These are phyloP conservation scores for Hemileccinum impolitum DNA, from an alignment of 768 basidiomycete species.

Conservation along the genomic window DNA sequence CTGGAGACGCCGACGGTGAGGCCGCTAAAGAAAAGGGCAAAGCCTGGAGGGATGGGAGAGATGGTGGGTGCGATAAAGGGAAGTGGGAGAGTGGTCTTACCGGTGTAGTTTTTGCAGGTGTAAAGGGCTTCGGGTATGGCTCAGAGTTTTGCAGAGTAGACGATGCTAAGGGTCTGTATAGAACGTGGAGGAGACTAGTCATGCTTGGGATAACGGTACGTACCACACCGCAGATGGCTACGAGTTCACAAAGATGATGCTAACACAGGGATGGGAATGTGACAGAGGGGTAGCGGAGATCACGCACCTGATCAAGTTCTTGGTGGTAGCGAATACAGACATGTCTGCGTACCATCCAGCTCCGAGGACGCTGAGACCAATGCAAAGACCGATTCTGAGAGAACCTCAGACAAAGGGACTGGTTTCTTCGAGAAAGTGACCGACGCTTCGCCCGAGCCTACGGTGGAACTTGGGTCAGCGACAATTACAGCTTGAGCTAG, in stretches of 20 bases:
- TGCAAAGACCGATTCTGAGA: slow-evolving; percentile 87
- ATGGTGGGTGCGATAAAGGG: neutral
- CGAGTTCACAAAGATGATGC: slow-evolving; percentile 99
- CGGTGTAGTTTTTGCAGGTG: slow-evolving; percentile 87
- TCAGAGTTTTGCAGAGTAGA: slow-evolving; percentile 82
- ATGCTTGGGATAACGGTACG: slow-evolving; percentile 27
- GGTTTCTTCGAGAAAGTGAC: slow-evolving; percentile 89
- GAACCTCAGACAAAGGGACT: slow-evolving; percentile 93
- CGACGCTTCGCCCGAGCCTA: slow-evolving; percentile 85
- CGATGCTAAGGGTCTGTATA: slow-evolving; percentile 89
- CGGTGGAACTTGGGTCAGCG: slow-evolving; percentile 3
- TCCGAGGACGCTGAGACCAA: slow-evolving; percentile 89
- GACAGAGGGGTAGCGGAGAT: no score
- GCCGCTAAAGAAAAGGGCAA: slow-evolving; percentile 95
- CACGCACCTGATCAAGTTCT: slow-evolving; percentile 91
- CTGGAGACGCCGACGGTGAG: slow-evolving; percentile 93
- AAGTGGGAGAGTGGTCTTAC: slow-evolving; percentile 31
- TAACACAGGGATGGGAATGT: slow-evolving; percentile 33
- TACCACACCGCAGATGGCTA: slow-evolving; percentile 97
- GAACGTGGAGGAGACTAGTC: neutral
- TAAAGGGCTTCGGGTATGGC: slow-evolving; percentile 68
- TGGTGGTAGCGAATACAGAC: no score
- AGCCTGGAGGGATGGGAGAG: slow-evolving; percentile 51
- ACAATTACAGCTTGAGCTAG: neutral
- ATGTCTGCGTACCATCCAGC: slow-evolving; percentile 92